A percentile compares a stretch with the other conserved stretches of the same genome.
Evolutionary conservation across 768 basidiomycete species (phyloP).

Genomic region (Cantharellus anzutake): DNA sequence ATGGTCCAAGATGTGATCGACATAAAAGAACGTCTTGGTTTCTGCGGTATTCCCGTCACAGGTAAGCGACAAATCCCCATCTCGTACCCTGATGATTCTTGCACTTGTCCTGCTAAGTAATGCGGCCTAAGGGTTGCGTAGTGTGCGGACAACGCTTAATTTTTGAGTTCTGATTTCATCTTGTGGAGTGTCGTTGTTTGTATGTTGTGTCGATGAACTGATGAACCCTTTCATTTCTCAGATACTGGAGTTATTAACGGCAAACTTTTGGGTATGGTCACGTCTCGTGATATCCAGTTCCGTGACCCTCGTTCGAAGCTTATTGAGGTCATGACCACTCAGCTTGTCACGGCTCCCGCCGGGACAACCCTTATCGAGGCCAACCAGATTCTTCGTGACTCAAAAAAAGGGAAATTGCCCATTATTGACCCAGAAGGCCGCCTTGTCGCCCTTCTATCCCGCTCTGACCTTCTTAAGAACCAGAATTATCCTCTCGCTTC

Average conservation of each 20-base stretch:
- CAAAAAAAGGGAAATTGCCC: constrained; percentile 95
- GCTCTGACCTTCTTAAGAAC: constrained; percentile 94
- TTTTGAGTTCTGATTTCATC: constrained; percentile 20
- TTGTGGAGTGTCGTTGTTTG: background rate
- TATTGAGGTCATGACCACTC: constrained; percentile 72
- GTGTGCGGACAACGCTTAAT: constrained; percentile 37
- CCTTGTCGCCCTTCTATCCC: constrained; percentile 73
- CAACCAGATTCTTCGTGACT: constrained; percentile 84
- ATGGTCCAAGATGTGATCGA: constrained; percentile 78
- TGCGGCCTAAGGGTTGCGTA: constrained; percentile 42
- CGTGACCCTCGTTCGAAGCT: constrained; percentile 45
- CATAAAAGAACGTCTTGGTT: constrained; percentile 81
- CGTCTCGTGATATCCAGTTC: constrained; percentile 92
- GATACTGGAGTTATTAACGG: constrained; percentile 77
- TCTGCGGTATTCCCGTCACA: constrained; percentile 94
- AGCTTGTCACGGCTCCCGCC: constrained; percentile 66
- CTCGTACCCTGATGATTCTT: constrained; percentile 5
- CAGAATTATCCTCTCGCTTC: constrained; percentile 90
- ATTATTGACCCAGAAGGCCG: constrained; percentile 48
- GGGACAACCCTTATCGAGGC: constrained; percentile 86
- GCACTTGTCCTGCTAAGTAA: constrained; percentile 53
- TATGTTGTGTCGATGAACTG: background rate
- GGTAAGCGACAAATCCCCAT: constrained; percentile 34
- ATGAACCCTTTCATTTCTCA: constrained; percentile 17
- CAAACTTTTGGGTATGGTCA: constrained; percentile 91